Percentiles rank a stretch among this genome's conserved stretches.
These are phyloP conservation scores for Thamnidium elegans DNA, from an alignment of 192 early-diverging fungal genomes.

Conservation along the genomic window DNA sequence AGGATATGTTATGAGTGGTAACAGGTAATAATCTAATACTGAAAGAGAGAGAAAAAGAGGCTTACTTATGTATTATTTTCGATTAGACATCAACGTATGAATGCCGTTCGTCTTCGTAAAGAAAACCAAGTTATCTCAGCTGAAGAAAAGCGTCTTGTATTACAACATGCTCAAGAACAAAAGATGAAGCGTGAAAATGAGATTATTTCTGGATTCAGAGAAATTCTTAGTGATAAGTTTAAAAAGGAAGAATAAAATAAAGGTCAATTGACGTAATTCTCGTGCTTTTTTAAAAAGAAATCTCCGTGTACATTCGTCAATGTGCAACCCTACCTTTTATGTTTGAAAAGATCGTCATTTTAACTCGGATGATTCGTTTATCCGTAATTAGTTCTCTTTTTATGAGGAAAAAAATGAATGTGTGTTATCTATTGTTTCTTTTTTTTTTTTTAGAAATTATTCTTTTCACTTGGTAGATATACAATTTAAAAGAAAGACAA, in stretches of 20 bases:
- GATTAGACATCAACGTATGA: slow-evolving; percentile 85
- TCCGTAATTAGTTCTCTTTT: too few relatives aligned
- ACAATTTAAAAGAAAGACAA: background rate
- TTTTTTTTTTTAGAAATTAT: slow-evolving; percentile 1
- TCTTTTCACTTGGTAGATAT: background rate
- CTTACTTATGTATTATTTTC: background rate
- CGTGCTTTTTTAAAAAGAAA: background rate
- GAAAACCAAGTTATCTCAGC: slow-evolving; percentile 96
- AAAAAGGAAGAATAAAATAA: slow-evolving; percentile 26
- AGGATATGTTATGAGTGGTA: slow-evolving; percentile 97
- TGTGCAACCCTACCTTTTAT: too few relatives aligned
- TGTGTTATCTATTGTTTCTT: background rate
- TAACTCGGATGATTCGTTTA: too few relatives aligned
- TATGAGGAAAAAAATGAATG: background rate
- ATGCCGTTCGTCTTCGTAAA: slow-evolving; percentile 92
- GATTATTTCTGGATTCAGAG: slow-evolving; percentile 88
- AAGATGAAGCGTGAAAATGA: slow-evolving; percentile 86
- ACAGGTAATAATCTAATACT: slow-evolving; percentile 52
- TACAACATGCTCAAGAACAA: slow-evolving; percentile 88
- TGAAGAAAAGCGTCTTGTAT: slow-evolving; percentile 86
- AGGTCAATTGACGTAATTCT: background rate
- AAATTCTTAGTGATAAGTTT: slow-evolving; percentile 68
- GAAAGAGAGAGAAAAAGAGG: background rate
- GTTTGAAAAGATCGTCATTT: too few relatives aligned
- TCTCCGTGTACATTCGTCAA: too few relatives aligned